phyloP scores from a whole-genome alignment of 306 rosid genomes.

The Fragaria vesca region DNA sequence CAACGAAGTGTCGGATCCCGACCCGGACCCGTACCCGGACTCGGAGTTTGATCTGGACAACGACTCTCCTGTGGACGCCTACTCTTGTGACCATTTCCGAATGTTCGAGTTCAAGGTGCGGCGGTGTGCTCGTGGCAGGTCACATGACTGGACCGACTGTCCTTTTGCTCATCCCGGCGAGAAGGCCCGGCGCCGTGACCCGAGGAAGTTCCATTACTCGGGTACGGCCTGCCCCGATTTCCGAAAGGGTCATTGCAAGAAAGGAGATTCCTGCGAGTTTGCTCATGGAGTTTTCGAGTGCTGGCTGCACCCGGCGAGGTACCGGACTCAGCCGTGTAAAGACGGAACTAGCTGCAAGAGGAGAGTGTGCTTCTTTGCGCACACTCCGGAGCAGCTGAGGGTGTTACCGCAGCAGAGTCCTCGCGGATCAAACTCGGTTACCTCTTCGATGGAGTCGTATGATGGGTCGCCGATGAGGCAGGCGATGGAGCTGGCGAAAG shows the following conservation, averaged over 20 bases:
- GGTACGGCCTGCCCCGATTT: slow-evolving; percentile 95
- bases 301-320: slow-evolving; percentile 97
- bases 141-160: slow-evolving; percentile 99
- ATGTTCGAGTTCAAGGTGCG: slow-evolving; percentile 93
- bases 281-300: slow-evolving; percentile 98
- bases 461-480: slow-evolving; percentile 74
- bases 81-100: slow-evolving; percentile 86
- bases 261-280: slow-evolving; percentile 78
- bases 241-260: slow-evolving; percentile 79
- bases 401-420: slow-evolving; percentile 68
- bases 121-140: slow-evolving; percentile 83
- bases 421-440: slow-evolving; percentile 33
- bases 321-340: slow-evolving; percentile 94
- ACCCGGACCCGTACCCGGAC: slow-evolving; percentile 44
- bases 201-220: slow-evolving; percentile 80
- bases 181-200: slow-evolving; percentile 97
- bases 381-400: slow-evolving; percentile 87
- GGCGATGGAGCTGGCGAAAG: slow-evolving; percentile 35
- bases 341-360: slow-evolving; percentile 82
- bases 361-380: slow-evolving; percentile 91
- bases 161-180: slow-evolving; percentile 99
- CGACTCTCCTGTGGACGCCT: slow-evolving; percentile 79
- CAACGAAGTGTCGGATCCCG: slow-evolving; percentile 25
- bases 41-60: slow-evolving; percentile 44
- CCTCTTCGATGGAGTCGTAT: slow-evolving; percentile 39